Evolutionary conservation across 2,329 filamentous ascomycete species (phyloP), one percentile per base, ranked within the genome.

Genomic region (Parastagonospora nodorum): DNA sequence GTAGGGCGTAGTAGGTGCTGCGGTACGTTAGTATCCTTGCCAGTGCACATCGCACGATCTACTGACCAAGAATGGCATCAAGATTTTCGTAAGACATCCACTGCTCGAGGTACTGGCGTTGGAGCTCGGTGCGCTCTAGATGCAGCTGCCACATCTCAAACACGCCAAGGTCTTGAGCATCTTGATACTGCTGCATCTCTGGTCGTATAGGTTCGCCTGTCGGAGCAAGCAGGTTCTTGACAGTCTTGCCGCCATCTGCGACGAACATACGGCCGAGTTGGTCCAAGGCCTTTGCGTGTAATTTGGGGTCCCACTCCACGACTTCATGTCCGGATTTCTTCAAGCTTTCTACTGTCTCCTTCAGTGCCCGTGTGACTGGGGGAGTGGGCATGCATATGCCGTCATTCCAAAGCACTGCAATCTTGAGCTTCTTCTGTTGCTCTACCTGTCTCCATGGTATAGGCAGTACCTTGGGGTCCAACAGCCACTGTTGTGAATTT

Each of bases 371-470:
- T 11, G 65, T 66, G 7, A 84, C 75, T 1, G 82, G 81, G 8
- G 82, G 82, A 4, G 82, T 77, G 0, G 82, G 82, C 2, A 70
- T 68, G 8, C 78, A 77, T 8, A 83, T 68, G 0, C 77, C 78
- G 54, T 84, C 82, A 32, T 76, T 77, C 57, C 76, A 72, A n/a
- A 82, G 67, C 4, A 84, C 72, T 1, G 80, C 87, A n/a, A 89
- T 75, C 59, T 82, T 85, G 5, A 88, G 69, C 53, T 81, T 84
- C 50, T 71, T 71, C 3, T 67, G 55, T 46, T 74, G 31, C 48
- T 78, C 73, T 43, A 81, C 59, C 1, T 63, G 36, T 14, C 79
- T 69, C 82, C 83, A 85, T 0, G 81, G 79, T 2, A 84, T 77
- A 0, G 80, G 80, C 0, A 84, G 60, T 32, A 80, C 75, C 29